These are phyloP conservation scores for Scortechinia acanthostroma DNA, from an alignment of 2,329 filamentous ascomycete genomes.

Conservation along the genomic window DNA sequence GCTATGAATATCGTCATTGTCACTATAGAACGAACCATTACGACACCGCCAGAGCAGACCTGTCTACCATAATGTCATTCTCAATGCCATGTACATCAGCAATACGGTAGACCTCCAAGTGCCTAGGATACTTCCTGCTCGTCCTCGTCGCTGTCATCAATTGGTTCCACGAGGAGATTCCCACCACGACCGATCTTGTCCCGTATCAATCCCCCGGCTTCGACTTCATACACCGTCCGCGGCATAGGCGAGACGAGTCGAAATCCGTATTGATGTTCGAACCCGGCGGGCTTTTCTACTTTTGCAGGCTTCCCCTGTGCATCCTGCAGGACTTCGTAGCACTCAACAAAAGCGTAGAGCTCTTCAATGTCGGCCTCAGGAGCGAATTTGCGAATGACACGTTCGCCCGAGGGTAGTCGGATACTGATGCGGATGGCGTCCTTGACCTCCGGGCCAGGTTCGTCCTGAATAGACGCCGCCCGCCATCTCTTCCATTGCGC, in stretches of 20 bases:
- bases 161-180: conserved; percentile 56
- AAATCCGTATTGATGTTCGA: conserved; percentile 54
- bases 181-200: conserved; percentile 51
- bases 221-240: conserved; percentile 46
- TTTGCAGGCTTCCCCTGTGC: conserved; percentile 8
- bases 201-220: conserved; percentile 40
- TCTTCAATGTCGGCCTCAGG: conserved; percentile 49
- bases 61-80: no score
- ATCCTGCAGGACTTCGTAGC: conserved; percentile 41
- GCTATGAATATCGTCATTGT: no score
- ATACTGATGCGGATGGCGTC: conserved; percentile 9
- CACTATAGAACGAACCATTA: no score
- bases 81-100: not conserved
- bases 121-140: not conserved
- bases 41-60: no score
- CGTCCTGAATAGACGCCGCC: conserved; percentile 36
- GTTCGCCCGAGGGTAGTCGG: conserved; percentile 35
- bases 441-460: conserved; percentile 40
- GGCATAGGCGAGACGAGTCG: conserved; percentile 60
- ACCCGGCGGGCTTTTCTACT: conserved; percentile 31
- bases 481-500: conserved; percentile 55
- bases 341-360: conserved; percentile 65
- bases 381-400: conserved; percentile 50
- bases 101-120: no score
- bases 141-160: conserved; percentile 39